Percentiles rank a stretch among this genome's conserved stretches.
These are phyloP conservation scores for Colletotrichum camelliae DNA, from an alignment of 2,329 filamentous ascomycete genomes.

Conservation along the genomic window DNA sequence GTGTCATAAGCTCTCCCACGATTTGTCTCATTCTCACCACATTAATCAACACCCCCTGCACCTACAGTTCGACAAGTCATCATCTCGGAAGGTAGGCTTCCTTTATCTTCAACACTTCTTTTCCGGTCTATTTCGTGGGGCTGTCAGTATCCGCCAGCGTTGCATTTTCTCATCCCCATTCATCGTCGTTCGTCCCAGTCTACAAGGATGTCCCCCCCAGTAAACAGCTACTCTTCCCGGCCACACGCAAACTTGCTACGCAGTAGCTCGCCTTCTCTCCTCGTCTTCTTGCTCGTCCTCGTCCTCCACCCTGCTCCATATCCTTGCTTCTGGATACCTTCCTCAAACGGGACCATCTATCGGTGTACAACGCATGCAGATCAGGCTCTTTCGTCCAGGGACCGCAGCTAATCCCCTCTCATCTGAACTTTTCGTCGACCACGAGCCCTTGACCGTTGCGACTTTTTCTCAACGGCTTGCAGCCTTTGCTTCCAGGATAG, in stretches of 20 bases:
- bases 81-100: background rate
- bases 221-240: background rate
- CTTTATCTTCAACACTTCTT: background rate
- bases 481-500: background rate
- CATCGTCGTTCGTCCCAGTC: background rate
- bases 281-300: background rate
- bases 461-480: background rate
- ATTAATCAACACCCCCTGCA: background rate
- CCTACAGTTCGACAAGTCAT: background rate
- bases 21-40: background rate
- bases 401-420: background rate
- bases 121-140: background rate
- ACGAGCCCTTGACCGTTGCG: background rate
- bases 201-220: background rate
- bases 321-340: background rate
- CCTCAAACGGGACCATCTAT: background rate
- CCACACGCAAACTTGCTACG: background rate
- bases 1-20: background rate
- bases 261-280: background rate
- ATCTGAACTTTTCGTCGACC: conserved; percentile 2
- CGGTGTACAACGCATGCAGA: background rate
- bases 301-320: background rate
- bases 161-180: background rate
- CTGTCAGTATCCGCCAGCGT: background rate
- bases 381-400: background rate